phyloP scores from a whole-genome alignment of 208 protist genomes.

The Leishmania amazonensis region DNA sequence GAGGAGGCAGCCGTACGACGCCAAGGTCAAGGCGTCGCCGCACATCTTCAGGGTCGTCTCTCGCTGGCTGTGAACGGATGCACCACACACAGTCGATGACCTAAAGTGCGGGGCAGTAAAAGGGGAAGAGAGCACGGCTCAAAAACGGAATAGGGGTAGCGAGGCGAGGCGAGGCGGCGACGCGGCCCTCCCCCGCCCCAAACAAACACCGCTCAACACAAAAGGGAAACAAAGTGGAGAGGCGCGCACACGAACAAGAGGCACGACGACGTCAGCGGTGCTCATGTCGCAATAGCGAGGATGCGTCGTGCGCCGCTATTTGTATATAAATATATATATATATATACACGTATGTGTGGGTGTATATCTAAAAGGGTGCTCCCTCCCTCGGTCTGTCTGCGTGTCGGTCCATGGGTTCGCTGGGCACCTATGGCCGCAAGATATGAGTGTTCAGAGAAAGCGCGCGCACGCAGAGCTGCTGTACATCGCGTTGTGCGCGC shows the following conservation, averaged over 20 bases:
- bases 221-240: too few species aligned
- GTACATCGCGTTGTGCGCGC: neutral
- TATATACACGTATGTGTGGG: too few species aligned
- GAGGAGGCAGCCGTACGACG: neutral
- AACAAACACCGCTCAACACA: too few species aligned
- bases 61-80: neutral
- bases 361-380: neutral
- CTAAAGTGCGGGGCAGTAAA: too few species aligned
- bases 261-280: neutral
- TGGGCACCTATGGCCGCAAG: neutral
- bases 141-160: too few species aligned
- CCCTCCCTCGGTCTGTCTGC: neutral
- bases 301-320: neutral
- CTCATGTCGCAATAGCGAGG: neutral
- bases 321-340: too few species aligned
- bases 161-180: too few species aligned
- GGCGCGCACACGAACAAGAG: too few species aligned
- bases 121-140: too few species aligned
- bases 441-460: neutral
- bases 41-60: neutral
- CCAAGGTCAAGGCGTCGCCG: neutral
- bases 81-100: neutral
- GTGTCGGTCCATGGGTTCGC: neutral
- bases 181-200: too few species aligned
- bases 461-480: too few species aligned